A percentile compares a stretch with the other conserved stretches of the same genome.
Evolutionary conservation across 2,329 filamentous ascomycete genomes (phyloP).

Genomic region (Lasiodiplodia gonubiensis): DNA sequence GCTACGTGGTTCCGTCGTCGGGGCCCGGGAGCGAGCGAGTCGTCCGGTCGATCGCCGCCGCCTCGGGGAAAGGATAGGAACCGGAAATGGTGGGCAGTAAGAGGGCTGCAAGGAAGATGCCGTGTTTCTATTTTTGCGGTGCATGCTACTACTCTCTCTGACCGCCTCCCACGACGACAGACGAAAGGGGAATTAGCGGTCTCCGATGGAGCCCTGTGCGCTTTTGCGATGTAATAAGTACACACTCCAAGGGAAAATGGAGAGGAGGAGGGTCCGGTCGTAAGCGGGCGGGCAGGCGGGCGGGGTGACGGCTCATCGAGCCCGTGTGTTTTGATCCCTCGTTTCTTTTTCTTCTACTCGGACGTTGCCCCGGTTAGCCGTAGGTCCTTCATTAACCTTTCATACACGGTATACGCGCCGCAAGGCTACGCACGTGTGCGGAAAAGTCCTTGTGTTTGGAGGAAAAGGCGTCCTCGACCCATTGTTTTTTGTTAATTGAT

Average conservation of each 20-base stretch:
- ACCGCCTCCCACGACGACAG: not conserved
- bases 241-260: not conserved
- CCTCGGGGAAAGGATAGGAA: not conserved
- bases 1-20: no score
- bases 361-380: not conserved
- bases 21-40: no score
- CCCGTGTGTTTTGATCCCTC: not conserved
- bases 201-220: not conserved
- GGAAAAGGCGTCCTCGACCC: not conserved
- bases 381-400: not conserved
- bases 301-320: not conserved
- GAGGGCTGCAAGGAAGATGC: not conserved
- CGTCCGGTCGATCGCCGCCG: not conserved
- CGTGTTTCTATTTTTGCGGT: not conserved
- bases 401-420: not conserved
- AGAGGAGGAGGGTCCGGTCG: not conserved
- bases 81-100: no score
- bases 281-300: not conserved
- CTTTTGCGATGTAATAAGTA: no score
- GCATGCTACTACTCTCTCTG: not conserved
- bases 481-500: not conserved
- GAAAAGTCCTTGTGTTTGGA: not conserved
- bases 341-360: not conserved
- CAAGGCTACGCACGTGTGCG: not conserved
- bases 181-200: not conserved